A percentile compares a stretch with the other conserved stretches of the same genome.
These are phyloP conservation scores for Phytophthora uliginosa DNA, from an alignment of 352 stramenopile species.

Conservation along the genomic window DNA sequence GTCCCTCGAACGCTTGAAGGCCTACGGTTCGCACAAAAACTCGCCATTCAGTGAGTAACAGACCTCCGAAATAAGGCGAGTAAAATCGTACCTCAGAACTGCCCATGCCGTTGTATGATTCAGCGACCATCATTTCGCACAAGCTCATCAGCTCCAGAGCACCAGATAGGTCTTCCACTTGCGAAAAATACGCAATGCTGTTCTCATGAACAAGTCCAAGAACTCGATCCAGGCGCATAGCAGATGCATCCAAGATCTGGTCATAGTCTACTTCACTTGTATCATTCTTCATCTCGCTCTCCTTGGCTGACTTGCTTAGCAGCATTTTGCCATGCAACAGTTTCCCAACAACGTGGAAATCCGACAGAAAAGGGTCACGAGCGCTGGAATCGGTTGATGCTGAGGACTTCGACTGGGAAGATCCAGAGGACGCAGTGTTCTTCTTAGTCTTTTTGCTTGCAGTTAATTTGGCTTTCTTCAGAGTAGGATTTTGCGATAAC, in stretches of 20 bases:
- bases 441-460: slow-evolving; percentile 28
- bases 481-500: slow-evolving; percentile 35
- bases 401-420: slow-evolving; percentile 12
- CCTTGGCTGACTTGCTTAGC: slow-evolving; percentile 31
- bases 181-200: slow-evolving; percentile 72
- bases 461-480: slow-evolving; percentile 10
- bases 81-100: slow-evolving; percentile 57
- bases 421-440: neutral
- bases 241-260: slow-evolving; percentile 61
- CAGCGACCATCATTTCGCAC: slow-evolving; percentile 64
- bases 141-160: slow-evolving; percentile 81
- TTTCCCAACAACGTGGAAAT: slow-evolving; percentile 87
- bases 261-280: slow-evolving; percentile 44
- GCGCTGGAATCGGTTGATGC: slow-evolving; percentile 10
- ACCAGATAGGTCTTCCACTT: slow-evolving; percentile 74
- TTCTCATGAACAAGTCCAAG: slow-evolving; percentile 84
- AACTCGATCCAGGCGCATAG: slow-evolving; percentile 65
- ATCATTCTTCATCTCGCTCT: slow-evolving; percentile 15
- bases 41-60: neutral
- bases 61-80: neutral
- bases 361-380: slow-evolving; percentile 83
- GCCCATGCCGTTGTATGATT: slow-evolving; percentile 59
- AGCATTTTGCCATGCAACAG: slow-evolving; percentile 74
- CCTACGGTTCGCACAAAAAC: slow-evolving; percentile 36
- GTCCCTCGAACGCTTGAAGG: slow-evolving; percentile 64